Evolutionary conservation across 208 protist genomes (phyloP), one percentile per base, ranked within the genome.

Genomic region (Leishmania aethiopica): DNA sequence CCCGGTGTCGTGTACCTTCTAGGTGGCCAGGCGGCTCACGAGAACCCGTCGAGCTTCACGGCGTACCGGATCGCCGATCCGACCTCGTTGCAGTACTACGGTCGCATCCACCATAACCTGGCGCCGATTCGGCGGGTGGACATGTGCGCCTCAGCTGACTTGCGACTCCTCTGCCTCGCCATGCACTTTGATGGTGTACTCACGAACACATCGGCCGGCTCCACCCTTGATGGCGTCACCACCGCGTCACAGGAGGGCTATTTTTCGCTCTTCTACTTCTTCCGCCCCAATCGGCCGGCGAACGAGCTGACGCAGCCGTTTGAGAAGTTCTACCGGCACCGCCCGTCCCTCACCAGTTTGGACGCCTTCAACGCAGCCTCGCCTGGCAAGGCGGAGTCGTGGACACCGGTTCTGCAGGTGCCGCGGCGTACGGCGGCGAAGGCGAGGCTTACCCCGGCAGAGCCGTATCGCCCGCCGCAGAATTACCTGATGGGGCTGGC

Each of bases 401-500:
- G 92, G 92, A 79, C 55, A 37, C 94, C 94, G 32, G 80, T 85
- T 78, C 86, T 96, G 79, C 85, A 93, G 77, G 62, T 88, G 57
- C 94, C 92, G 35, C 86, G 87, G 78, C 85, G 93, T 1, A 72
- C 66, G 6, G 66, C 51, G 5, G 78, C 59, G 40, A 85, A 79
- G 83, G 60, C 55, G 25, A 69, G 84, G 6, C 73, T 88, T 25
- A 88, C 94, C 13, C 90, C 93, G 2, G 83, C 93, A 51, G 88
- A 86, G 15, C 78, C 82, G 8, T 97, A 95, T 84, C 77, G 78
- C 1, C 92, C 95, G 6, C 95, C 95, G 2, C 91, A 94, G 79
- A 95, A 88, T 75, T 97, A 97, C 81, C 78, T 96, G 62, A 96
- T 96, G 92, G 95, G 95, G 15, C 86, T 97, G 0, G 93, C 95